Conservation (phyloP, 2,329 filamentous ascomycete species). For the Ampelomyces quisqualis region DNA sequence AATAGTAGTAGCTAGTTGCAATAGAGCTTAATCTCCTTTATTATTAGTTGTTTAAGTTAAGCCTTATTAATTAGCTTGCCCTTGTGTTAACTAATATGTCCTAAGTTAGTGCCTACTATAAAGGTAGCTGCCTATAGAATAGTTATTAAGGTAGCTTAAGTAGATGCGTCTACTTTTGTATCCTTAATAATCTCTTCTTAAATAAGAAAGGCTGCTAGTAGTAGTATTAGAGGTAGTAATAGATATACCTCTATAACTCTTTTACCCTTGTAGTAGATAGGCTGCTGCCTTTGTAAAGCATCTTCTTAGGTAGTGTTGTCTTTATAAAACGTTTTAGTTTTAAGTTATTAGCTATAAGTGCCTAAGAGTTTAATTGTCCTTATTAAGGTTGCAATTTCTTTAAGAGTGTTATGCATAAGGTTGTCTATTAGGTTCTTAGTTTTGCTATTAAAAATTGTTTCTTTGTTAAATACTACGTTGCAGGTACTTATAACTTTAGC, state of each 20-base stretch:
- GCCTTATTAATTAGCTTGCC: constrained; percentile 3
- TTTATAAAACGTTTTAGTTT: constrained; percentile 1
- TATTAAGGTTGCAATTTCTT: constrained; percentile 6
- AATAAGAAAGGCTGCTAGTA: neutral
- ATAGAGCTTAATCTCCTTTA: constrained; percentile 1
- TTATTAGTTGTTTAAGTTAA: neutral
- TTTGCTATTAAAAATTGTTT: constrained; percentile 7
- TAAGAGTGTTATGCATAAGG: constrained; percentile 7
- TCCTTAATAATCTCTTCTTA: neutral
- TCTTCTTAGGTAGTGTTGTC: neutral
- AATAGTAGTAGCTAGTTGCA: constrained; percentile 1
- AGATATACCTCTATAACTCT: neutral
- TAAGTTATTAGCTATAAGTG: neutral
- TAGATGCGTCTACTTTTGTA: neutral
- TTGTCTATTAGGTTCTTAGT: constrained; percentile 10
- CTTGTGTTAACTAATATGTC: neutral
- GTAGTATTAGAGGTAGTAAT: neutral
- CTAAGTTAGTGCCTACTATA: constrained; percentile 1
- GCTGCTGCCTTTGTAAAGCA: neutral
- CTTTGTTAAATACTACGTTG: constrained; percentile 7
- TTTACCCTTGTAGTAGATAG: constrained; percentile 1
- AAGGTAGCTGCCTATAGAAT: constrained; percentile 5
- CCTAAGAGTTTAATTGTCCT: constrained; percentile 1
- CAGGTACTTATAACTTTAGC: constrained; percentile 5
- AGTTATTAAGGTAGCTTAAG: neutral